Evolutionary conservation across 1,139 yeast genomes (phyloP).

Genomic region (Pichia kudriavzevii): DNA sequence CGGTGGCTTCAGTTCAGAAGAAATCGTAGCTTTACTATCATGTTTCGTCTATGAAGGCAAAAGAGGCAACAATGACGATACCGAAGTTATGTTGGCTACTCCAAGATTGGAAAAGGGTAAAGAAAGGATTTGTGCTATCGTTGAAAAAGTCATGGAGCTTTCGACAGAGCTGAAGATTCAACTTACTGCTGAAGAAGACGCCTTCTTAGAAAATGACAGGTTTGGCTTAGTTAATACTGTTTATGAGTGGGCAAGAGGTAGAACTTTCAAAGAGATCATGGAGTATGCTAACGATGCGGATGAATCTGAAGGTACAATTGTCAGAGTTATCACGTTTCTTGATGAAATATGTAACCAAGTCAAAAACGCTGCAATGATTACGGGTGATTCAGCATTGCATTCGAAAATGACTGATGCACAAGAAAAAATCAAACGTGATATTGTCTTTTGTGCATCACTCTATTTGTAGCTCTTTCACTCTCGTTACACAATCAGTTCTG

Average conservation of each 20-base stretch:
- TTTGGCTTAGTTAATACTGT: conserved; percentile 90
- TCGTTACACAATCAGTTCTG: too few species aligned
- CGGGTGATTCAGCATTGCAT: conserved; percentile 86
- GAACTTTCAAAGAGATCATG: conserved; percentile 87
- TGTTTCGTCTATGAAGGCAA: conserved; percentile 91
- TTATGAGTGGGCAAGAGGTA: conserved; percentile 97
- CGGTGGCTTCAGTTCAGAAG: conserved; percentile 92
- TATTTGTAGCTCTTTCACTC: too few species aligned
- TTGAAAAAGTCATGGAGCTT: conserved; percentile 52
- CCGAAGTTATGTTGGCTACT: conserved; percentile 48
- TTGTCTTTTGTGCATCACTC: conserved; percentile 93
- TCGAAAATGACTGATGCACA: conserved; percentile 89
- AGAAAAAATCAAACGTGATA: conserved; percentile 90
- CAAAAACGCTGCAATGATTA: conserved; percentile 85
- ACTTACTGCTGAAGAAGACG: conserved; percentile 78
- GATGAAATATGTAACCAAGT: conserved; percentile 96
- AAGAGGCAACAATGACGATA: conserved; percentile 33
- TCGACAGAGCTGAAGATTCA: conserved; percentile 64
- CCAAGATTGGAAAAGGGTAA: conserved; percentile 82
- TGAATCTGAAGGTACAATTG: conserved; percentile 96
- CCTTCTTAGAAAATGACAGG: conserved; percentile 72
- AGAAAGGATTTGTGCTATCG: conserved; percentile 60
- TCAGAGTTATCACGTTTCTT: conserved; percentile 87
- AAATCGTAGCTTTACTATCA: conserved; percentile 85
- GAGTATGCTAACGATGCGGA: conserved; percentile 37